Evolutionary conservation across 306 rosid species (phyloP).

Genomic region (Luffa aegyptiaca): DNA sequence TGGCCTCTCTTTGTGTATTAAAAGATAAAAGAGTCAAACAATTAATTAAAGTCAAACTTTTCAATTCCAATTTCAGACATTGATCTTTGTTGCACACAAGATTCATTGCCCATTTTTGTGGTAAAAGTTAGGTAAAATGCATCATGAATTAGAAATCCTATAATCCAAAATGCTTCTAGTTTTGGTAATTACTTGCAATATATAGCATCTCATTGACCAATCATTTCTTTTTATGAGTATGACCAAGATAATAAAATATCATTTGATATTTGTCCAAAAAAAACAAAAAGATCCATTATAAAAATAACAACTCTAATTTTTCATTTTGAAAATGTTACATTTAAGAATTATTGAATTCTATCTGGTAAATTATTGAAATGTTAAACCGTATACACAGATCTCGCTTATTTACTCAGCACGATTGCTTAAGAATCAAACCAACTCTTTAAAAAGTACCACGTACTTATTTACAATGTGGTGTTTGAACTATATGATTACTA

Average conservation of each 20-base stretch:
- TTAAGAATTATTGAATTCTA: neutral
- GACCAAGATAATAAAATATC: neutral
- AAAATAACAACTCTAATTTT: neutral
- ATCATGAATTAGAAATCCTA: neutral
- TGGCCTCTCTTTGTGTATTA: neutral
- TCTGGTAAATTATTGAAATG: neutral
- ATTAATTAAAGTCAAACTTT: conserved; percentile 2
- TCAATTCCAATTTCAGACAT: neutral
- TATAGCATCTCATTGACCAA: neutral
- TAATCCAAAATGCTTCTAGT: neutral
- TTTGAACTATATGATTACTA: no score
- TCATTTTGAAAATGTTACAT: neutral
- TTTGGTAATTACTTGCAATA: neutral
- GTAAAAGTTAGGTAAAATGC: neutral
- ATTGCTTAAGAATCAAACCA: no score
- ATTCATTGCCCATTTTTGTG: neutral
- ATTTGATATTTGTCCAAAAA: no score
- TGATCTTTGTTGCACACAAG: neutral
- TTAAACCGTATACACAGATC: no score
- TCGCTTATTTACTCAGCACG: no score
- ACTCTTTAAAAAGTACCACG: no score
- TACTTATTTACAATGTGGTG: no score
- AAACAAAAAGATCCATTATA: no score
- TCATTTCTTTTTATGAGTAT: neutral
- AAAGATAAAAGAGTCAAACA: neutral